phyloP scores from a whole-genome alignment of 768 basidiomycete species.

The Tremella fuciformis region DNA sequence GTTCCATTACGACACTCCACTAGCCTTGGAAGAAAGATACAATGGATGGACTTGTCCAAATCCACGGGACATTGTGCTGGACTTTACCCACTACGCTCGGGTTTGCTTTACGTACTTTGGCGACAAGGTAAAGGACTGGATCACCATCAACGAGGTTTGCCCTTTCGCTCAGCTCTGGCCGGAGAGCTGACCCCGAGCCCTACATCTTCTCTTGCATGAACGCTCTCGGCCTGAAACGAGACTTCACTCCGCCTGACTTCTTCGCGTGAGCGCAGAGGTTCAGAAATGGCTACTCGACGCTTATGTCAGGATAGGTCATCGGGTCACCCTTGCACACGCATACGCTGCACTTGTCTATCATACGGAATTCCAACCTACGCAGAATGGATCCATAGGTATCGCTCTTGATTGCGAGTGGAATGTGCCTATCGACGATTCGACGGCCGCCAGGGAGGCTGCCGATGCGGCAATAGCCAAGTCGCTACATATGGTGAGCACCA shows the following conservation, averaged over 20 bases:
- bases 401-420: slow-evolving; percentile 29
- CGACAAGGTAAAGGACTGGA: slow-evolving; percentile 70
- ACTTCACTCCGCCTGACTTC: no score
- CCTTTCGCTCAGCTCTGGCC: no score
- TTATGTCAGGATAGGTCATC: no score
- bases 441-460: slow-evolving; percentile 15
- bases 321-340: slow-evolving; percentile 20
- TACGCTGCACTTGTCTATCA: slow-evolving; percentile 34
- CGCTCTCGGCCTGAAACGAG: no score
- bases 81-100: slow-evolving; percentile 56
- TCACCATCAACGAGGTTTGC: slow-evolving; percentile 41
- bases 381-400: slow-evolving; percentile 38
- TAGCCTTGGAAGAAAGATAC: slow-evolving; percentile 28
- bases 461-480: slow-evolving; percentile 11
- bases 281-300: no score
- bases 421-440: slow-evolving; percentile 24
- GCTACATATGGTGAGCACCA: slow-evolving; percentile 11
- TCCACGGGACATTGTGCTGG: slow-evolving; percentile 18
- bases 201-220: slow-evolving; percentile 23
- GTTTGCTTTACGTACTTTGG: slow-evolving; percentile 71
- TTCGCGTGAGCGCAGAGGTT: no score
- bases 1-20: slow-evolving; percentile 45
- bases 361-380: slow-evolving; percentile 22
- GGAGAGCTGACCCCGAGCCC: neutral
- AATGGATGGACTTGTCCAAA: slow-evolving; percentile 19